Evolutionary conservation across 306 rosid species (phyloP).

Genomic region (Quercus mongolica): DNA sequence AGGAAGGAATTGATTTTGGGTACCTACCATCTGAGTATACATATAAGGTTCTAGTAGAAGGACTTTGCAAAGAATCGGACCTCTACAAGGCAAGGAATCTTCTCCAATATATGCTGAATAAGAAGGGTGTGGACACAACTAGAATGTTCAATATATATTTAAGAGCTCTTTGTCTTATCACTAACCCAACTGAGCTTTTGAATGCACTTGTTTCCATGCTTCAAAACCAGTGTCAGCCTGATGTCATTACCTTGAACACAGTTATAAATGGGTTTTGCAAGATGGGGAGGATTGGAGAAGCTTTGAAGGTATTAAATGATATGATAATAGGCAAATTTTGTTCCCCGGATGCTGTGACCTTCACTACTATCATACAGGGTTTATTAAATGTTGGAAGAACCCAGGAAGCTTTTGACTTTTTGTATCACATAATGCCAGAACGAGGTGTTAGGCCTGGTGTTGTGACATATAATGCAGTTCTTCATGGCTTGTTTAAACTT

Average conservation of each 20-base stretch:
- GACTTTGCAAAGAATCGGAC: no score
- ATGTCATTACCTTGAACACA: no score
- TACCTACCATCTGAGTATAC: slow-evolving; percentile 61
- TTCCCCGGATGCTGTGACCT: slow-evolving; percentile 74
- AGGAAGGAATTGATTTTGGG: slow-evolving; percentile 69
- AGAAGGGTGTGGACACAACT: slow-evolving; percentile 54
- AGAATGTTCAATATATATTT: slow-evolving; percentile 77
- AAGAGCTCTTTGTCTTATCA: slow-evolving; percentile 66
- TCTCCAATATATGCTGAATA: no score
- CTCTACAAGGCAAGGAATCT: no score
- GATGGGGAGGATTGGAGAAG: slow-evolving; percentile 71
- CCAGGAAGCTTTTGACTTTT: slow-evolving; percentile 50
- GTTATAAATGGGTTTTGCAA: slow-evolving; percentile 68
- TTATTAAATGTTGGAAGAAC: slow-evolving; percentile 58
- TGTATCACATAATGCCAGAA: slow-evolving; percentile 51
- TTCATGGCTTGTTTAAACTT: slow-evolving; percentile 67
- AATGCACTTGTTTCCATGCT: slow-evolving; percentile 75
- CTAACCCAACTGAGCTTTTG: slow-evolving; percentile 73
- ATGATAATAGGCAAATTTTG: slow-evolving; percentile 70
- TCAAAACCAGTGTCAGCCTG: slow-evolving; percentile 49
- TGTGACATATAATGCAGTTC: slow-evolving; percentile 67
- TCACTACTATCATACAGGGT: slow-evolving; percentile 72
- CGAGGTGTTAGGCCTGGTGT: slow-evolving; percentile 57
- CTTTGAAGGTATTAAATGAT: slow-evolving; percentile 68
- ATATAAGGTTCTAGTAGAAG: no score